Evolutionary conservation across 768 basidiomycete species (phyloP).

Genomic region (Tephrocybe sp.): DNA sequence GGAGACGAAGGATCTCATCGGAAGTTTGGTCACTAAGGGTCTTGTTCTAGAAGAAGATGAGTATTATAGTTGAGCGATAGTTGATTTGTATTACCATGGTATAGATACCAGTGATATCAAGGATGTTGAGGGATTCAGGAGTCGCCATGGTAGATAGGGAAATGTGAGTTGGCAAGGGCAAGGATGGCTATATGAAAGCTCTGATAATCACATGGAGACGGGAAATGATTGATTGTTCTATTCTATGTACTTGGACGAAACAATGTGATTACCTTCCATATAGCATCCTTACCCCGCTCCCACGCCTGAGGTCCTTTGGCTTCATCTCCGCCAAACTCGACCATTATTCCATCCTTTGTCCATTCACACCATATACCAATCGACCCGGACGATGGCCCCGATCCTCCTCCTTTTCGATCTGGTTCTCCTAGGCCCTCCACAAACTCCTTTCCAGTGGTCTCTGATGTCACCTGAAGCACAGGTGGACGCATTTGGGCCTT

Average conservation of each 20-base stretch:
- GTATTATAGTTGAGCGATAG: neutral
- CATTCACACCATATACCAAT: slow-evolving; percentile 96
- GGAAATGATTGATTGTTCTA: neutral
- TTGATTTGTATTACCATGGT: slow-evolving; percentile 43
- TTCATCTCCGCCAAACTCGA: slow-evolving; percentile 80
- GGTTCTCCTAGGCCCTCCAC: slow-evolving; percentile 80
- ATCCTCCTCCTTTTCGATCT: slow-evolving; percentile 85
- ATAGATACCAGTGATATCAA: slow-evolving; percentile 60
- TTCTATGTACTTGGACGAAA: slow-evolving; percentile 31
- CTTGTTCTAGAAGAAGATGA: slow-evolving; percentile 52
- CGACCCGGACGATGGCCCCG: slow-evolving; percentile 78
- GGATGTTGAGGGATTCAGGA: slow-evolving; percentile 55
- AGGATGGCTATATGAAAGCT: slow-evolving; percentile 1
- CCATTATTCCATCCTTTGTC: slow-evolving; percentile 77
- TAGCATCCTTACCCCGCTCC: slow-evolving; percentile 81
- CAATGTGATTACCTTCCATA: slow-evolving; percentile 73
- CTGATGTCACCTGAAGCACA: slow-evolving; percentile 38
- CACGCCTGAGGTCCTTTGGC: slow-evolving; percentile 81
- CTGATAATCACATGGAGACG: slow-evolving; percentile 8
- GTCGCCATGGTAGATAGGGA: slow-evolving; percentile 51
- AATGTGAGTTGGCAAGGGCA: neutral
- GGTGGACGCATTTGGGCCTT: slow-evolving; percentile 32
- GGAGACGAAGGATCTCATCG: slow-evolving; percentile 63
- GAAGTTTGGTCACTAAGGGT: slow-evolving; percentile 50
- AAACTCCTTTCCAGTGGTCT: slow-evolving; percentile 75